Base-by-base conservation (phyloP, 768 basidiomycete species). In the Postia placenta region DNA sequence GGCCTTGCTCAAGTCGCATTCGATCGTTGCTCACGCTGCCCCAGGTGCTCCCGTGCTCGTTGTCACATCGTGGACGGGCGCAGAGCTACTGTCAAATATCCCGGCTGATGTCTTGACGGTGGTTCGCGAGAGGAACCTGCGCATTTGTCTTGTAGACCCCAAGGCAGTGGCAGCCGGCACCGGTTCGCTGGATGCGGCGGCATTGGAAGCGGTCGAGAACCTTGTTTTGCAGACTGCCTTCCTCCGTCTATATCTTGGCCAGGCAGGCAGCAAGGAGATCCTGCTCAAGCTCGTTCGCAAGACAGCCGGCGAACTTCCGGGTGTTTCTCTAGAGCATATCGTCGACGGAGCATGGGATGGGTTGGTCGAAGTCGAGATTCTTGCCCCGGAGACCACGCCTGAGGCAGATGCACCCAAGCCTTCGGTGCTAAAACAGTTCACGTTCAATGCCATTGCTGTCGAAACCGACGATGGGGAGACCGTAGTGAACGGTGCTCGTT, bases 201-300 rank as follows among this genome's bases (percentile, higher is more conserved):
- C 39, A 15, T 27, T 28, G 11, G 72, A 75, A 36, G 67, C 71
- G 1, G 56, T 78, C 5, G 75, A 86, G 57, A 73, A 70, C 53
- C 65, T 88, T 52, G 60, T 89, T 28, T 76, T 82, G 37, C 80
- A 89, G 57, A 72, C 94, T 24, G 85, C 87, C 0, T 90, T 97
- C 73, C 67, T 97, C 60, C 76, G 90, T 46, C 73, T 98, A 26
- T 98, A 87, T 67, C 70, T 92, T 35, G 88, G 86, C 24, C 67
- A 72, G 43, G 67, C 70, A n/a, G 83, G 82, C 5, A 75, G 69
- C 20, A 76, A 84, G 60, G 62, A 65, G 1, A 64, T 73, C 5
- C 70, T 89, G 15, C 60, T 74, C 36, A 75, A 76, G 59, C 58
- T 87, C 28, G 79, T 77, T 3, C 69, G 67, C 22, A 66, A 62